Percentiles rank a stretch among this genome's conserved stretches.
phyloP scores from a whole-genome alignment of 495 filamentous ascomycete genomes.

The Friedmanniomyces endolithicus region DNA sequence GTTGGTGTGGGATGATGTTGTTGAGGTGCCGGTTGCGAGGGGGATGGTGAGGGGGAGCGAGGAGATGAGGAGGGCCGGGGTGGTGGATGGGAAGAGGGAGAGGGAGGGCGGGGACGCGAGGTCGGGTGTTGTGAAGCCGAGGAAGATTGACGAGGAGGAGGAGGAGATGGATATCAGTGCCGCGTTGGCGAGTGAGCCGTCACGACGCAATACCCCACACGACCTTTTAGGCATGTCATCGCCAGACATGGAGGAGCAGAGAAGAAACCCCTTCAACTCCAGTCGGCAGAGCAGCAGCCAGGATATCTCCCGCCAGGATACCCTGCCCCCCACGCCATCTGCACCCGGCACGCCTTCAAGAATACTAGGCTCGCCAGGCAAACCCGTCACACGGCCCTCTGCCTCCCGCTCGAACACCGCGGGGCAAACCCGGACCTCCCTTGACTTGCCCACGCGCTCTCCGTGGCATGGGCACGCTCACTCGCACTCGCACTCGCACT shows the following conservation, averaged over 20 bases:
- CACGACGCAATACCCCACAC: slow-evolving; percentile 8
- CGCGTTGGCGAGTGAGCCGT: slow-evolving; percentile 31
- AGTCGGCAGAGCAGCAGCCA: slow-evolving; percentile 42
- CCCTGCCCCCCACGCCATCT: neutral
- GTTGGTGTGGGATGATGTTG: slow-evolving; percentile 95
- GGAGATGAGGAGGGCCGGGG: slow-evolving; percentile 45
- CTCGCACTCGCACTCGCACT: no score
- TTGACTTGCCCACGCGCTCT: slow-evolving; percentile 29
- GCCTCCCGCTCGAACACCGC: slow-evolving; percentile 22
- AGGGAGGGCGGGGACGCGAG: slow-evolving; percentile 26
- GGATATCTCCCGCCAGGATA: slow-evolving; percentile 25
- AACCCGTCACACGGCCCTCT: slow-evolving; percentile 4
- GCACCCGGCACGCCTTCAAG: neutral
- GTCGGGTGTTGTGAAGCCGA: slow-evolving; percentile 7
- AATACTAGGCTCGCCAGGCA: neutral
- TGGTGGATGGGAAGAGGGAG: slow-evolving; percentile 37
- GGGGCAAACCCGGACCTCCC: neutral
- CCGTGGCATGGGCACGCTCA: neutral
- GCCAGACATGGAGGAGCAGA: slow-evolving; percentile 52
- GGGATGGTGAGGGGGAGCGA: slow-evolving; percentile 69
- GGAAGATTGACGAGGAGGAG: slow-evolving; percentile 31
- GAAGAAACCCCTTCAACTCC: slow-evolving; percentile 68
- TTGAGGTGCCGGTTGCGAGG: slow-evolving; percentile 87
- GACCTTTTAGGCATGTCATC: slow-evolving; percentile 66
- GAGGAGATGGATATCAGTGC: slow-evolving; percentile 91